phyloP scores from a whole-genome alignment of 1,284 basidiomycete genomes.

The Earliella scabrosa region DNA sequence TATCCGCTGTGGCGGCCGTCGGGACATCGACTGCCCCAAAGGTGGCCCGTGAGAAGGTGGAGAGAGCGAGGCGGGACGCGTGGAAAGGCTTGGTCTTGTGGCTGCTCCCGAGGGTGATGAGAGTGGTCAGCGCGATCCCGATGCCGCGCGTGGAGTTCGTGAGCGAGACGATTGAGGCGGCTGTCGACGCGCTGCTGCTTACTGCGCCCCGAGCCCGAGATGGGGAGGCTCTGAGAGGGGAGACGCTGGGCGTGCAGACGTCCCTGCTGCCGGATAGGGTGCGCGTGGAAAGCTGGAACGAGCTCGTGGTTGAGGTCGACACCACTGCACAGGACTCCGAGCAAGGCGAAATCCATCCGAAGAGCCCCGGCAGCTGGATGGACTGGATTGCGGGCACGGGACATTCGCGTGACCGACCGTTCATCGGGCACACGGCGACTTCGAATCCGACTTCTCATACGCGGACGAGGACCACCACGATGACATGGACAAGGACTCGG shows the following conservation, averaged over 20 bases:
- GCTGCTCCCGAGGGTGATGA: slow-evolving; percentile 6
- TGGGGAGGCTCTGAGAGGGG: slow-evolving; percentile 1
- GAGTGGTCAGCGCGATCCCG: slow-evolving; percentile 10
- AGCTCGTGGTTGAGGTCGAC: slow-evolving; percentile 43
- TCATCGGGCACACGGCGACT: no score
- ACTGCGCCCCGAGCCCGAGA: slow-evolving; percentile 2
- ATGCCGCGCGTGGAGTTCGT: slow-evolving; percentile 16
- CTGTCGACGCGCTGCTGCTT: slow-evolving; percentile 9
- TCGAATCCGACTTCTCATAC: slow-evolving; percentile 3
- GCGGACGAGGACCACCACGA: slow-evolving; percentile 13
- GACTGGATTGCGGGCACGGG: slow-evolving; percentile 2
- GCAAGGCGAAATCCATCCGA: no score
- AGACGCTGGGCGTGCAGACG: slow-evolving; percentile 14
- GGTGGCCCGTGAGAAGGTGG: not conserved
- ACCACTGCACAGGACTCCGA: no score
- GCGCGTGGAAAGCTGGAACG: slow-evolving; percentile 46
- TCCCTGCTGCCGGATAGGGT: slow-evolving; percentile 48
- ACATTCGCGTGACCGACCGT: not conserved
- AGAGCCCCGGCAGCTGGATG: not conserved
- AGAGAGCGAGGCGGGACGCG: slow-evolving; percentile 8
- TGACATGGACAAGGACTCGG: slow-evolving; percentile 22
- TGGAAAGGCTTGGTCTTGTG: not conserved
- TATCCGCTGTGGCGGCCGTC: slow-evolving; percentile 25
- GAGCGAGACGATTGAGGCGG: slow-evolving; percentile 6
- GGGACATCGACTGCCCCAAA: slow-evolving; percentile 18